Evolutionary conservation across 768 basidiomycete genomes (phyloP).

Genomic region (Dioszegia hungarica): DNA sequence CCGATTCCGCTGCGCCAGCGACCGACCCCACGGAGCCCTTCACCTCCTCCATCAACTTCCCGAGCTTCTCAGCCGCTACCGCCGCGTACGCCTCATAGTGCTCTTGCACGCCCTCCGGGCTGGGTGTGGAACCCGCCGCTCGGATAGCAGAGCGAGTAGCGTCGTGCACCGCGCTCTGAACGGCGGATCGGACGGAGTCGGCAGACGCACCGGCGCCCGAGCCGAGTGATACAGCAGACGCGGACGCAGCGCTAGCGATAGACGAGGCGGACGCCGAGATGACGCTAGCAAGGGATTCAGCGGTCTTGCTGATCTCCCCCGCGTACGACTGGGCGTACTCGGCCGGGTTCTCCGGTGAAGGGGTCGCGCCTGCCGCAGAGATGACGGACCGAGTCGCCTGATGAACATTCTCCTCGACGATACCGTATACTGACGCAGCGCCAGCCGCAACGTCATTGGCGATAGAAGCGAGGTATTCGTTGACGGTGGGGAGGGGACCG

Average conservation of each 20-base stretch:
- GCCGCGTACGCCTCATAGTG: conserved; percentile 9
- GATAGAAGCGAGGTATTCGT: conserved; percentile 17
- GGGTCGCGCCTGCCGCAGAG: conserved; percentile 29
- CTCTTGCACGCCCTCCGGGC: conserved; percentile 28
- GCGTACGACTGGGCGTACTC: conserved; percentile 26
- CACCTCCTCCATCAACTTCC: not conserved
- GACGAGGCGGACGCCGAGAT: conserved; percentile 6
- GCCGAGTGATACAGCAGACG: conserved; percentile 10
- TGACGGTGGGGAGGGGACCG: conserved; percentile 15
- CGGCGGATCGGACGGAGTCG: conserved; percentile 8
- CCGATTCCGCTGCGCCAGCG: conserved; percentile 15
- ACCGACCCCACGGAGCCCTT: conserved; percentile 13
- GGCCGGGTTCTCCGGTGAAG: conserved; percentile 25
- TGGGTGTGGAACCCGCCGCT: conserved; percentile 34
- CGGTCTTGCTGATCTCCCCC: conserved; percentile 14
- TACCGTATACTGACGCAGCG: conserved; percentile 19
- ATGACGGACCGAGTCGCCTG: conserved; percentile 32
- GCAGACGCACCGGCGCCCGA: not conserved
- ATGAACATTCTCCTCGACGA: conserved; percentile 27
- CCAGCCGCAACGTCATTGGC: conserved; percentile 14
- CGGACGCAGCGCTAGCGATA: conserved; percentile 15
- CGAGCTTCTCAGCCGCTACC: not conserved
- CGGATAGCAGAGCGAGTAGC: conserved; percentile 24
- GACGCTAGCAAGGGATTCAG: conserved; percentile 23
- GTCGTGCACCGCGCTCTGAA: conserved; percentile 14